Conservation (phyloP, 805 yeast species). For the Starmerella riodocensis region DNA sequence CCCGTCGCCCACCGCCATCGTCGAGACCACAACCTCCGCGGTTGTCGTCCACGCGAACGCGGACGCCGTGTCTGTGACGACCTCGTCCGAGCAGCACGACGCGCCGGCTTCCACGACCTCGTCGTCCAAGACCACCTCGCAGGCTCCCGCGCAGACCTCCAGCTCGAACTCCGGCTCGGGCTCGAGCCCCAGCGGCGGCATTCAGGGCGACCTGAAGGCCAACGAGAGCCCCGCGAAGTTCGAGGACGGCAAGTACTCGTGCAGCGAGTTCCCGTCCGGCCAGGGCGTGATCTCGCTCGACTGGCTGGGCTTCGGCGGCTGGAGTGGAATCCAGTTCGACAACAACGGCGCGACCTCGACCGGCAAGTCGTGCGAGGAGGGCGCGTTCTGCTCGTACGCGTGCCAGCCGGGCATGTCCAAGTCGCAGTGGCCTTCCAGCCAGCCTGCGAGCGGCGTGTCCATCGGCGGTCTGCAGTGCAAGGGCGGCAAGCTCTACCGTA, state of each 20-base stretch:
- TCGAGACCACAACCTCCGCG: background rate
- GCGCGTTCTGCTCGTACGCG: constrained; percentile 91
- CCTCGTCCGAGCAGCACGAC: constrained; percentile 17
- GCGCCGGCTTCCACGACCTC: constrained; percentile 16
- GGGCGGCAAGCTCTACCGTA: constrained; percentile 68
- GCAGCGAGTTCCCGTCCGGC: constrained; percentile 64
- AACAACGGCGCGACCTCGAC: constrained; percentile 48
- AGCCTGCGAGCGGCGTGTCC: constrained; percentile 80
- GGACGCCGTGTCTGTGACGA: constrained; percentile 26
- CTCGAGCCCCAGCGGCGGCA: constrained; percentile 27
- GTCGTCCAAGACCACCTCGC: constrained; percentile 17
- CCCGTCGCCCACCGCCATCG: background rate
- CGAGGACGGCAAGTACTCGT: constrained; percentile 56
- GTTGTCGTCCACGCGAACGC: constrained; percentile 21
- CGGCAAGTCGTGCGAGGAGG: constrained; percentile 60
- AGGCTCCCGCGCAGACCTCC: constrained; percentile 26
- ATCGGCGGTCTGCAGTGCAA: constrained; percentile 88
- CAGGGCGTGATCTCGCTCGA: constrained; percentile 70
- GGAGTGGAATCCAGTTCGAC: constrained; percentile 56
- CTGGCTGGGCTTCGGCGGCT: constrained; percentile 68
- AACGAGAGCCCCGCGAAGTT: constrained; percentile 51
- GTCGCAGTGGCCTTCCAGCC: constrained; percentile 89
- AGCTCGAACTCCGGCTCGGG: constrained; percentile 28
- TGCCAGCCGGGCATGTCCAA: constrained; percentile 98
- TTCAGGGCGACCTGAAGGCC: constrained; percentile 44